phyloP scores from a whole-genome alignment of 306 rosid species.

The Cucurbita argyrosperma region DNA sequence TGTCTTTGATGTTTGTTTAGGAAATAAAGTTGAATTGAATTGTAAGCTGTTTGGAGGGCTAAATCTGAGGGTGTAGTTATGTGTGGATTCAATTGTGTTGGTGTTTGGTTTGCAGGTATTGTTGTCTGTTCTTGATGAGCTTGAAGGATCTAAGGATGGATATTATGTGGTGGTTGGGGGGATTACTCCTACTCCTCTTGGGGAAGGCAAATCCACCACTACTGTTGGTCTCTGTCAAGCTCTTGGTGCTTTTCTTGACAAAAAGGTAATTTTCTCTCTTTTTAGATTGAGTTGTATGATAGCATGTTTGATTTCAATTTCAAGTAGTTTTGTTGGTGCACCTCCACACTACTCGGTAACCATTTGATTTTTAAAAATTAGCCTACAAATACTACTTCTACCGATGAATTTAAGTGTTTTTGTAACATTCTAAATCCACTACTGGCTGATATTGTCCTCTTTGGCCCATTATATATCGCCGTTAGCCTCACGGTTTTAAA shows the following conservation, averaged over 20 bases:
- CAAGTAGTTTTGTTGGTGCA: neutral
- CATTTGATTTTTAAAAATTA: too few species aligned
- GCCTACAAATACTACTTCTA: too few species aligned
- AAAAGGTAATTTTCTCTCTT: slow-evolving; percentile 38
- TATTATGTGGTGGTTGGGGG: slow-evolving; percentile 97
- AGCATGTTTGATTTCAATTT: neutral
- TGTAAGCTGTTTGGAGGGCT: neutral
- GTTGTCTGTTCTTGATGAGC: slow-evolving; percentile 61
- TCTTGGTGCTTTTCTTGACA: slow-evolving; percentile 89
- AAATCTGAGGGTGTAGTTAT: neutral
- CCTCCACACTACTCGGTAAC: neutral
- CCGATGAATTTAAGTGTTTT: too few species aligned
- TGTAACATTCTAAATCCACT: too few species aligned
- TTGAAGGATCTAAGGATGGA: slow-evolving; percentile 54
- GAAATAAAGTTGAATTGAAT: neutral
- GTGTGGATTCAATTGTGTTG: neutral
- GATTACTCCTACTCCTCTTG: slow-evolving; percentile 95
- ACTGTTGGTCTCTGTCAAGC: slow-evolving; percentile 99
- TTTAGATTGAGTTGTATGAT: neutral
- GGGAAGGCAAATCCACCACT: slow-evolving; percentile 98
- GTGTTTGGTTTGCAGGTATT: slow-evolving; percentile 39
- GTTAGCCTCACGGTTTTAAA: too few species aligned
- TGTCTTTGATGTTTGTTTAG: neutral
- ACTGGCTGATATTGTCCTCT: too few species aligned
- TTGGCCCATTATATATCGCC: too few species aligned